A percentile compares a stretch with the other conserved stretches of the same genome.
Conservation (phyloP, 495 filamentous ascomycete genomes). For the Viridothelium virens region DNA sequence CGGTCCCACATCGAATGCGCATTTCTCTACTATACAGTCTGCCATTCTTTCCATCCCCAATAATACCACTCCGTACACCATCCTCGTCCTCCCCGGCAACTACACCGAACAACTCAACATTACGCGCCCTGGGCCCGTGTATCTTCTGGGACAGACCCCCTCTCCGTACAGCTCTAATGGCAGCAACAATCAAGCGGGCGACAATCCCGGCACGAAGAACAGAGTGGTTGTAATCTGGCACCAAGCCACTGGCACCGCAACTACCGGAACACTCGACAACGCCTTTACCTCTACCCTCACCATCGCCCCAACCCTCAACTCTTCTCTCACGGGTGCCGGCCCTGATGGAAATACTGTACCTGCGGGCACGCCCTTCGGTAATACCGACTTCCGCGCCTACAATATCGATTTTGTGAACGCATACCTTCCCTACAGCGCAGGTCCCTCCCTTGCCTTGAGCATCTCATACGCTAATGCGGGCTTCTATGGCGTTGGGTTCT, state of each 20-base stretch:
- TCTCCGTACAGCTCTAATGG: constrained; percentile 28
- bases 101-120: constrained; percentile 57
- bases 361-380: constrained; percentile 50
- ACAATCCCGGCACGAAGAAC: constrained; percentile 38
- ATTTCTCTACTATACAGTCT: constrained; percentile 45
- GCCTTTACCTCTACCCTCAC: constrained; percentile 49
- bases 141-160: constrained; percentile 48
- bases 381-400: constrained; percentile 49
- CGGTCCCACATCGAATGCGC: constrained; percentile 29
- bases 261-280: constrained; percentile 45
- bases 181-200: constrained; percentile 31
- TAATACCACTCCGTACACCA: constrained; percentile 42
- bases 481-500: constrained; percentile 52
- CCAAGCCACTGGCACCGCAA: constrained; percentile 40
- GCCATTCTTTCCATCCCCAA: constrained; percentile 49
- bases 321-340: constrained; percentile 49
- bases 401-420: constrained; percentile 54
- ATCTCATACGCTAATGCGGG: constrained; percentile 51
- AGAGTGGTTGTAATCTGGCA: constrained; percentile 45
- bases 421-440: constrained; percentile 45
- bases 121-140: constrained; percentile 49
- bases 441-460: constrained; percentile 48
- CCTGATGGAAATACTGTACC: constrained; percentile 51
- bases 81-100: constrained; percentile 47
- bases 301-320: constrained; percentile 50